Base-by-base conservation (phyloP, 306 rosid species). In the Quercus bicolor region DNA sequence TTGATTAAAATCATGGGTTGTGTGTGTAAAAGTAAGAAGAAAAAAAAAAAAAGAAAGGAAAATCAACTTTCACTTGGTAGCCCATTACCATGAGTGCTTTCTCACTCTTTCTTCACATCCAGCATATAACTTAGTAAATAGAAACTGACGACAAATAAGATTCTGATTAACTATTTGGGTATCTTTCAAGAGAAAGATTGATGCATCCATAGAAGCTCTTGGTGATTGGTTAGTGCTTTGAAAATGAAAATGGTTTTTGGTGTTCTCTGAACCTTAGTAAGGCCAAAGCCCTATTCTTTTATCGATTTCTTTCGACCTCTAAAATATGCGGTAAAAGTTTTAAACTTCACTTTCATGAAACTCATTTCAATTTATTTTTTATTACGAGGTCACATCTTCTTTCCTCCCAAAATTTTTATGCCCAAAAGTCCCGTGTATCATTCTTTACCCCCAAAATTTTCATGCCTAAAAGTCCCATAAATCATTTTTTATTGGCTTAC, bases 201-300 rank as follows among this genome's bases (percentile, higher is more conserved):
- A 48, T 48, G 84, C 40, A 74, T 79, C 73, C 82, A 60, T 55
- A 64, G 4, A 68, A 56, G 65, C 75, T 37, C 80, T 71, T 54
- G 37, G 31, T 78, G 71, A 78, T 84, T 79, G 75, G 75, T 34
- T 77, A 62, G 43, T 85, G 81, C 74, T 82, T 87, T 70, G 74
- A 88, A 82, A 66, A 79, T 10, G 53, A 48, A 48, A 59, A 20
- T 72, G 76, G 56, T 79, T 77, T 40, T 29, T 68, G 23, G 56
- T 19, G 45, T 84, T 51, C 57, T 77, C 31, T 26, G 24, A 64
- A 73, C 37, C 76, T 80, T 75, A 20, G 55, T 57, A 71, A 54
- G 3, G 29, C 24, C 45, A 21, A 61, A 18, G 28, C 9, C 59
- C 5, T 26, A 7, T 66, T 1, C 15, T 77, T 37, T n/a, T 54